Evolutionary conservation across 2,329 filamentous ascomycete species (phyloP), one percentile per base, ranked within the genome.

Genomic region (Thielaviopsis populi): DNA sequence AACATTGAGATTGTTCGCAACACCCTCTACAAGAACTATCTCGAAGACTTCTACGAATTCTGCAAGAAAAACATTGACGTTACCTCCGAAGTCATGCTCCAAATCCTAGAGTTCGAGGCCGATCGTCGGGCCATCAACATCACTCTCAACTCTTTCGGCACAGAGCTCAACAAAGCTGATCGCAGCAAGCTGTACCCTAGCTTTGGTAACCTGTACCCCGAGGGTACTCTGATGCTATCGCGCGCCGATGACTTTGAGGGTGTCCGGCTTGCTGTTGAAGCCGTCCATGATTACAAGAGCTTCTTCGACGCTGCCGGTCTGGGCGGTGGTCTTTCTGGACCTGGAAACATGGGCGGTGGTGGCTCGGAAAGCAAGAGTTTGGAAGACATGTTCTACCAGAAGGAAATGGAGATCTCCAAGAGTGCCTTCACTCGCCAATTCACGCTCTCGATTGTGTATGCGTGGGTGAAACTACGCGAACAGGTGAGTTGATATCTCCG

Each of bases 1-100:
- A 99, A 99, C 78, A 99, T 99, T 70, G 94, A 99, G 77, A 99
- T 99, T 74, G 89, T 99, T 65, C 87, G 95, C 68, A 99, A 99
- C 76, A 99, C 91, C 0, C 80, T 99, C 42, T 99, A 97, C 81
- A 99, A 99, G 82, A 97, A 97, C 79, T 99, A 99, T 73, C 83
- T 99, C 7, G 94, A 99, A 74, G 94, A 97, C 73, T 99, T 99
- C 75, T 84, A 97, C 78, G 82, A 88, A 68, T 99, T 96, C 74
- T 88, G 97, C 75, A 96, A 92, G 76, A 88, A 86, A 10, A 83
- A 96, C 71, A 80, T 91, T 0, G 92, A 95, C 50, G 87, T 97
- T 76, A 99, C 94, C 0, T 81, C 90, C 53, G 91, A 96, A 70
- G 85, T 96, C 73, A 99, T 99, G 94, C 85, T 87, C 7, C 92